These are phyloP conservation scores for Piromyces sp. DNA, from an alignment of 192 early-diverging fungal species.

Conservation along the genomic window DNA sequence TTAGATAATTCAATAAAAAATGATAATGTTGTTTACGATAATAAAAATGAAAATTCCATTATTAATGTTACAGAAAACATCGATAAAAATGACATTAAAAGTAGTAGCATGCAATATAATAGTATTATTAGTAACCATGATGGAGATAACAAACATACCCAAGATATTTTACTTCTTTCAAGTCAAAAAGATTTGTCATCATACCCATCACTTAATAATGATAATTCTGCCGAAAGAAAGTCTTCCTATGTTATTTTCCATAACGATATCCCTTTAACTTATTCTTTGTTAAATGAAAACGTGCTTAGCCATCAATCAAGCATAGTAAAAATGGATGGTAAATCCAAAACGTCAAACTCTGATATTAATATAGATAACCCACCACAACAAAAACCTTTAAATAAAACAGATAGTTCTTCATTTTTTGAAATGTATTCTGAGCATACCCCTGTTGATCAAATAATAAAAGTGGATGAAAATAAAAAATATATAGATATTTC, in stretches of 20 bases:
- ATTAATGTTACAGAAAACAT: no score
- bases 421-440: not conserved
- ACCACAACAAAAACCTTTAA: no score
- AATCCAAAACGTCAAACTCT: no score
- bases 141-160: no score
- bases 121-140: no score
- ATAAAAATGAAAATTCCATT: no score
- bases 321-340: not conserved
- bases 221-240: not conserved
- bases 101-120: no score
- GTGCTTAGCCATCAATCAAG: not conserved
- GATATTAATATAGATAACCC: no score
- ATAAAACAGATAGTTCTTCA: not conserved
- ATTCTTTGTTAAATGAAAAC: not conserved
- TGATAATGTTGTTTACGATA: no score
- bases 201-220: not conserved
- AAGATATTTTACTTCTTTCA: not conserved
- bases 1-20: no score
- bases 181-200: not conserved
- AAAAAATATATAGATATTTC: not conserved
- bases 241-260: not conserved
- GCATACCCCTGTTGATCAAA: not conserved
- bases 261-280: not conserved
- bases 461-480: not conserved
- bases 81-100: no score